Evolutionary conservation across 208 protist genomes (phyloP), one percentile per base, ranked within the genome.

Genomic region (Leptomonas pyrrhocoris): DNA sequence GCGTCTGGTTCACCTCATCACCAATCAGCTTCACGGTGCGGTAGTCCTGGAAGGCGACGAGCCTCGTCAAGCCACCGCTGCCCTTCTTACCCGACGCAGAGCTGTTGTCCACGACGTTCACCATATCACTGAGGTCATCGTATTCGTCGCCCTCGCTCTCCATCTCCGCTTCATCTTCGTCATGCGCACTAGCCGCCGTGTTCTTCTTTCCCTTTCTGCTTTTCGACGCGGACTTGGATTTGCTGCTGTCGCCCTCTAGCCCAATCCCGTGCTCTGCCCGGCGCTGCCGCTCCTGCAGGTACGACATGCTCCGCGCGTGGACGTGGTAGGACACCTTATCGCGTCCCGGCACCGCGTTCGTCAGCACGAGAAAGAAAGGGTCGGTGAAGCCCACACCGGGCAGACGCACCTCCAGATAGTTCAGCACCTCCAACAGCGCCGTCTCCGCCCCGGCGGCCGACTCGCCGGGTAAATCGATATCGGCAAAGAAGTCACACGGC

Each of bases 401-500:
- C 60, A 94, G 79, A 2, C 86, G 86, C 56, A 93, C 84, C 38
- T 93, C 82, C 28, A 94, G 60, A 58, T 94, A 92, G 78, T 89
- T 86, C 49, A 94, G 70, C 48, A 93, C 72, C 73, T 92, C 86
- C 28, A 90, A 55, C 63, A 94, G 71, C 23, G 76, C 74, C 74
- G 82, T 77, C 74, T 92, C 85, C 38, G 73, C 79, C 38, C 55
- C 70, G 6, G 64, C 68, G 0, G 61, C 23, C 11, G 78, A 54
- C 54, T 72, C 81, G 54, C 81, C 82, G 12, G 78, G 84, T 9
- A 94, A 66, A 42, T 94, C 89, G 43, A 94, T 68, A 68, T 94
- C 89, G 0, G 84, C 89, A 59, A 81, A 94, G 70, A 94, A 94
- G 74, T 94, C 89, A 60, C 89, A 94, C 36, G 89, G 89, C 31